These are phyloP conservation scores for Xylariaceae sp. DNA, from an alignment of 2,329 filamentous ascomycete genomes.

Conservation along the genomic window DNA sequence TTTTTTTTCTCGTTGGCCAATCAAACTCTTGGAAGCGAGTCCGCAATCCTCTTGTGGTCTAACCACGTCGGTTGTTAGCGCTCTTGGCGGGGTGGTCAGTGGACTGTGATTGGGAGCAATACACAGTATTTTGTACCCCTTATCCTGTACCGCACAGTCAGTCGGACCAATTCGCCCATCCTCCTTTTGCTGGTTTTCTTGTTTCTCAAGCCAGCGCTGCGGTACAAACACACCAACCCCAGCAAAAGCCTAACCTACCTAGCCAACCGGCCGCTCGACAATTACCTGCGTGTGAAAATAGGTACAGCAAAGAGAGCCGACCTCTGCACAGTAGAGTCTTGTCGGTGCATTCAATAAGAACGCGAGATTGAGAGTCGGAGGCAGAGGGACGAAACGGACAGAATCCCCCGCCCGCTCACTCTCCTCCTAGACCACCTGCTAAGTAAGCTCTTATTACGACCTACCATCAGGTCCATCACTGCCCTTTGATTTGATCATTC, in stretches of 20 bases:
- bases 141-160: background rate
- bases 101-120: too few relatives aligned
- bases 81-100: too few relatives aligned
- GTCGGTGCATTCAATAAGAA: too few relatives aligned
- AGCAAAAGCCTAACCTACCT: background rate
- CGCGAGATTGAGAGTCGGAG: too few relatives aligned
- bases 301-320: constrained; percentile 8
- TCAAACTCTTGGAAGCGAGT: too few relatives aligned
- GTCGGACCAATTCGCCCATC: constrained; percentile 3
- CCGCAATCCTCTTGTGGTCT: too few relatives aligned
- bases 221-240: background rate
- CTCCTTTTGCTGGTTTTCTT: constrained; percentile 8
- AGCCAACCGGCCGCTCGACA: too few relatives aligned
- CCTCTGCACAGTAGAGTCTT: too few relatives aligned
- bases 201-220: too few relatives aligned
- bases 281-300: background rate
- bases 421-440: constrained; percentile 21
- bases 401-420: constrained; percentile 16
- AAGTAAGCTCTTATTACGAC: constrained; percentile 19
- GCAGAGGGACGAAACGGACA: constrained; percentile 13
- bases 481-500: constrained; percentile 13
- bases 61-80: too few relatives aligned
- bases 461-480: constrained; percentile 14
- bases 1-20: too few relatives aligned
- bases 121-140: too few relatives aligned